These are phyloP conservation scores for Hirsutella thompsonii DNA, from an alignment of 2,329 filamentous ascomycete species.

Conservation along the genomic window DNA sequence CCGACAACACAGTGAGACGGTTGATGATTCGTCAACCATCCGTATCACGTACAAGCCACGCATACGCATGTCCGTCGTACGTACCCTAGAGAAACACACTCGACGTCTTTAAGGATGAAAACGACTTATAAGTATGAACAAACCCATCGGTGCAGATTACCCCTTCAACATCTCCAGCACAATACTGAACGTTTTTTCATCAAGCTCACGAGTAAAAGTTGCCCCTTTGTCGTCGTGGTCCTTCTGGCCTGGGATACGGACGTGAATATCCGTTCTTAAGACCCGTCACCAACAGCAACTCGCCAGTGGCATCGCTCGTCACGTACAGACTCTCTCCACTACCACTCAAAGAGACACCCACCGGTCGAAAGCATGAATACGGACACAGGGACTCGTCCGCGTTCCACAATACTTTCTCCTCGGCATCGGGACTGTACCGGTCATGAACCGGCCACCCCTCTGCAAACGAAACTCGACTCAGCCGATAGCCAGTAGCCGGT, in stretches of 20 bases:
- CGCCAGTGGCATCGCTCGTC: conserved; percentile 39
- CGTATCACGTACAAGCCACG: too few relatives aligned
- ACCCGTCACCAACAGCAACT: conserved; percentile 34
- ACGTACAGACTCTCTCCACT: conserved; percentile 34
- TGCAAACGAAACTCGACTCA: conserved; percentile 22
- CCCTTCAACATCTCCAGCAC: too few relatives aligned
- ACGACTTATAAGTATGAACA: too few relatives aligned
- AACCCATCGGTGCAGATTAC: too few relatives aligned
- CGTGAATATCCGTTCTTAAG: neutral
- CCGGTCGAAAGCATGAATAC: conserved; percentile 36
- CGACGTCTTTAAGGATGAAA: too few relatives aligned
- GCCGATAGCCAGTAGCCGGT: conserved; percentile 23
- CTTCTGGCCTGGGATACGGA: neutral
- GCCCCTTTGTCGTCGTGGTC: neutral
- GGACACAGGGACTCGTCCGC: conserved; percentile 30
- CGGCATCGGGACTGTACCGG: conserved; percentile 24
- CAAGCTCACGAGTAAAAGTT: too few relatives aligned
- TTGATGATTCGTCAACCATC: too few relatives aligned
- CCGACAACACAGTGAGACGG: too few relatives aligned
- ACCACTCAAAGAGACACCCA: conserved; percentile 27
- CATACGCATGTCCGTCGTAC: too few relatives aligned
- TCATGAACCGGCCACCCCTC: conserved; percentile 20
- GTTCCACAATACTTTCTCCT: conserved; percentile 37
- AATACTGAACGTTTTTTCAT: too few relatives aligned
- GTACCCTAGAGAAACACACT: too few relatives aligned